Percentiles rank a stretch among this genome's conserved stretches.
Evolutionary conservation across 2,329 filamentous ascomycete species (phyloP).

Genomic region (Macrophomina phaseolina): DNA sequence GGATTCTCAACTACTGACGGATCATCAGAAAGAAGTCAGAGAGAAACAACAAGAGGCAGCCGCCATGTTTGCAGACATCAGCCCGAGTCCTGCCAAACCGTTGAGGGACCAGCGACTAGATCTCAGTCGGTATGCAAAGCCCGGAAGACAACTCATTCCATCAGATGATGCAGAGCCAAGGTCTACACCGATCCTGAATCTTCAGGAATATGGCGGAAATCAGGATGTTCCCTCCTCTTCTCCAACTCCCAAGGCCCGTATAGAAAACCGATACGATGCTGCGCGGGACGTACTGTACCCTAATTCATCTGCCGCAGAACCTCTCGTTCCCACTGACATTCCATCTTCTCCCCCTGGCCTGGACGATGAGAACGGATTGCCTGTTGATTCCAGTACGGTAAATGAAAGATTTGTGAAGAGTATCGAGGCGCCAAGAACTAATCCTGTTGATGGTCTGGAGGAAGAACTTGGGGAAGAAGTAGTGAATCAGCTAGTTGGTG

Average conservation of each 20-base stretch:
- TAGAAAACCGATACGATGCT: constrained; percentile 29
- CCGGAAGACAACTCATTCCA: background rate
- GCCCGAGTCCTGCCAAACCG: constrained; percentile 34
- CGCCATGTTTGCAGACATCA: constrained; percentile 70
- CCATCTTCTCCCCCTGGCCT: constrained; percentile 33
- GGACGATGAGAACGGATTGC: constrained; percentile 12
- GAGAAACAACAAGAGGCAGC: constrained; percentile 71
- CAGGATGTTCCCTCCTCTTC: constrained; percentile 58
- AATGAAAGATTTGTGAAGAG: constrained; percentile 6
- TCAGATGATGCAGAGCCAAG: background rate
- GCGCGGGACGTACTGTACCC: constrained; percentile 6
- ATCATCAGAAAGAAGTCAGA: constrained; percentile 77
- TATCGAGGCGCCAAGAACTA: background rate
- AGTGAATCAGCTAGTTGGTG: constrained; percentile 10
- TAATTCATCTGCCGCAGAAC: constrained; percentile 6
- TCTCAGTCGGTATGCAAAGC: background rate
- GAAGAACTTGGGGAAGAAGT: constrained; percentile 4
- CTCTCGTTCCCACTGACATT: constrained; percentile 3
- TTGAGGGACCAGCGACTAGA: background rate
- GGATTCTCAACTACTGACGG: constrained; percentile 78
- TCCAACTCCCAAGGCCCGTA: constrained; percentile 54
- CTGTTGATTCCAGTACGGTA: constrained; percentile 5
- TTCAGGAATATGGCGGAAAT: constrained; percentile 44
- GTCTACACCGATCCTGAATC: constrained; percentile 50
- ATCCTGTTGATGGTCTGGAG: background rate